phyloP scores from a whole-genome alignment of 1,139 yeast genomes.

The Saccharomyces hybrid region DNA sequence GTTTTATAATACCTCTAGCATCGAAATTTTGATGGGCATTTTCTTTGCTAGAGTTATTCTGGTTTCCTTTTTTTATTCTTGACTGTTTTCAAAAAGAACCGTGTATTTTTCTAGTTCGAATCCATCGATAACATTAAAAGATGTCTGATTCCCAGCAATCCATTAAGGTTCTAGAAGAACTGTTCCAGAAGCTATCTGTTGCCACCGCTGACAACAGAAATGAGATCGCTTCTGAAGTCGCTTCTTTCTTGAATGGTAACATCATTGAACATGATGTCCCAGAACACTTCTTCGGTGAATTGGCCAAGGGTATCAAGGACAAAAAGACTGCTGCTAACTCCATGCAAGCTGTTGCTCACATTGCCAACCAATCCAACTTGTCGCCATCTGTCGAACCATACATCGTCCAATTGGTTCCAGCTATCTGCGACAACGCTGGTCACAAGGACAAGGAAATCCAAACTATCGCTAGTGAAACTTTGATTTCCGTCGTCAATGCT shows the following conservation, averaged over 20 bases:
- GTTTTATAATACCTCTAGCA: too few relatives aligned
- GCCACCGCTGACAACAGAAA: conserved; percentile 78
- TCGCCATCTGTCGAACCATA: conserved; percentile 93
- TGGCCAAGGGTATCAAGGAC: conserved; percentile 67
- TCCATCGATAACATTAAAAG: conserved; percentile 8
- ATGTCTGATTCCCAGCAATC: conserved; percentile 42
- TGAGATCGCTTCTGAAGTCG: conserved; percentile 81
- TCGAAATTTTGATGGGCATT: too few relatives aligned
- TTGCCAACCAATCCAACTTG: conserved; percentile 72
- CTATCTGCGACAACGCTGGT: conserved; percentile 74
- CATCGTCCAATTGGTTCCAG: conserved; percentile 67
- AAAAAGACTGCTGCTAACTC: conserved; percentile 79
- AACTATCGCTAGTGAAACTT: conserved; percentile 64
- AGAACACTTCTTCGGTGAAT: conserved; percentile 70
- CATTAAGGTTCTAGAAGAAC: conserved; percentile 79
- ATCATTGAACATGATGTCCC: conserved; percentile 99
- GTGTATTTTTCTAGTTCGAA: conserved; percentile 8
- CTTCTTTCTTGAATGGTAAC: conserved; percentile 92
- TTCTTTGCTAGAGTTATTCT: too few relatives aligned
- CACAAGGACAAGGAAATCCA: conserved; percentile 78
- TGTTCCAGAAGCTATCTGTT: conserved; percentile 85
- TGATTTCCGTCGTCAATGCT: conserved; percentile 68
- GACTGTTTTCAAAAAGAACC: too few relatives aligned
- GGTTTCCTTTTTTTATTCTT: too few relatives aligned
- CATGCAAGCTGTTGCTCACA: conserved; percentile 75